Evolutionary conservation across 495 filamentous ascomycete genomes (phyloP).

Genomic region (Aspergillus olivimuriae): DNA sequence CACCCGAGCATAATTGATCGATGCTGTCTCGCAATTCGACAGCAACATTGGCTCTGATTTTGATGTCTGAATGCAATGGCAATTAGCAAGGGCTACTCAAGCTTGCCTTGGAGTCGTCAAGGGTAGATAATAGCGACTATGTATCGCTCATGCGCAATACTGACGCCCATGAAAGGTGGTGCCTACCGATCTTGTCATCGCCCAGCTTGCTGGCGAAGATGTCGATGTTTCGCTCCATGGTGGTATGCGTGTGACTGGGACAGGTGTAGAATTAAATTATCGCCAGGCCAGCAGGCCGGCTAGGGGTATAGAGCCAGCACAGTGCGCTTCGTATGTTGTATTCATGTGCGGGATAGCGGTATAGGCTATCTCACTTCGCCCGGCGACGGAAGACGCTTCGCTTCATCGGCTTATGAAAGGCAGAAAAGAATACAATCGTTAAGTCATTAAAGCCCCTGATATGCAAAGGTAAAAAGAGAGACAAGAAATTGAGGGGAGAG

Average conservation of each 20-base stretch:
- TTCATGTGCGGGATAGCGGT: constrained; percentile 46
- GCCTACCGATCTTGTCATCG: constrained; percentile 53
- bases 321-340: constrained; percentile 17
- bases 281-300: constrained; percentile 43
- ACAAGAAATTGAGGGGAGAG: constrained; percentile 36
- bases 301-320: constrained; percentile 25
- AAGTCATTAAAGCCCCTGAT: constrained; percentile 30
- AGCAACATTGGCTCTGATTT: constrained; percentile 68
- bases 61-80: constrained; percentile 51
- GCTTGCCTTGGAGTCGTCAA: too few species aligned
- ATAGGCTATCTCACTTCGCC: constrained; percentile 30
- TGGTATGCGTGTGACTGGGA: constrained; percentile 14
- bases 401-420: constrained; percentile 22
- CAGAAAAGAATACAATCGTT: constrained; percentile 19
- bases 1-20: constrained; percentile 60
- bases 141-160: too few species aligned
- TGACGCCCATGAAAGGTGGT: neutral
- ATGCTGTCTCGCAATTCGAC: constrained; percentile 78
- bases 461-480: constrained; percentile 47
- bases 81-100: constrained; percentile 9
- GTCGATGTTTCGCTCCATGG: constrained; percentile 52
- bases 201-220: constrained; percentile 54
- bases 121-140: too few species aligned
- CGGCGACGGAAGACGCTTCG: constrained; percentile 50
- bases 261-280: constrained; percentile 8